Conservation (phyloP, 2,329 filamentous ascomycete genomes). For the Alternaria rosae region DNA sequence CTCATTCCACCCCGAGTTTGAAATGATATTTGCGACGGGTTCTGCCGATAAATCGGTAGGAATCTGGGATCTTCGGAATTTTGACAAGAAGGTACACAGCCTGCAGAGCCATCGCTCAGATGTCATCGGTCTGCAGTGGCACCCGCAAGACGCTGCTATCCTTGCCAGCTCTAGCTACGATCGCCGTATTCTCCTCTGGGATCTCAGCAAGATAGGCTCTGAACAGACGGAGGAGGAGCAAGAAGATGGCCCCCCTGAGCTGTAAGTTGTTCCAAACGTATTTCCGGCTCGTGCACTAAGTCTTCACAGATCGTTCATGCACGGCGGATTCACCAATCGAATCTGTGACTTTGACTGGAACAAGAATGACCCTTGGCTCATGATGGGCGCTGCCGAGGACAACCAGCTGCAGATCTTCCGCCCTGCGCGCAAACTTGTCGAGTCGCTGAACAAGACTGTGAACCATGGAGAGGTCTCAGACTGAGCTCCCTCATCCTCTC, state of each 20-base stretch:
- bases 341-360: constrained; percentile 99
- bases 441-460: constrained; percentile 45
- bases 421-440: constrained; percentile 48
- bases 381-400: constrained; percentile 94
- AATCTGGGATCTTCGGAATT: constrained; percentile 92
- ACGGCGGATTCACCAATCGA: constrained; percentile 96
- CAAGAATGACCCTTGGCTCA: constrained; percentile 93
- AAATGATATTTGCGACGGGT: constrained; percentile 88
- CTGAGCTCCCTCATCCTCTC: constrained; percentile 20
- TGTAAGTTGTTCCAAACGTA: constrained; percentile 65
- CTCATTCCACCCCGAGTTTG: constrained; percentile 90
- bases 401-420: constrained; percentile 89
- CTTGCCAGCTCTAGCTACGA: constrained; percentile 93
- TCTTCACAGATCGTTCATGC: constrained; percentile 83
- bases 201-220: constrained; percentile 87
- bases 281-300: constrained; percentile 16
- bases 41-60: constrained; percentile 95
- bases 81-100: constrained; percentile 88
- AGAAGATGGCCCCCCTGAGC: constrained; percentile 91
- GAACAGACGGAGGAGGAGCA: constrained; percentile 95
- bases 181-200: constrained; percentile 94
- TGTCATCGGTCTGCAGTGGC: constrained; percentile 93
- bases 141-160: constrained; percentile 87
- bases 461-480: constrained; percentile 51
- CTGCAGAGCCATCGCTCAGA: constrained; percentile 87